These are phyloP conservation scores for Leishmania aethiopica DNA, from an alignment of 208 protist genomes.

Conservation along the genomic window DNA sequence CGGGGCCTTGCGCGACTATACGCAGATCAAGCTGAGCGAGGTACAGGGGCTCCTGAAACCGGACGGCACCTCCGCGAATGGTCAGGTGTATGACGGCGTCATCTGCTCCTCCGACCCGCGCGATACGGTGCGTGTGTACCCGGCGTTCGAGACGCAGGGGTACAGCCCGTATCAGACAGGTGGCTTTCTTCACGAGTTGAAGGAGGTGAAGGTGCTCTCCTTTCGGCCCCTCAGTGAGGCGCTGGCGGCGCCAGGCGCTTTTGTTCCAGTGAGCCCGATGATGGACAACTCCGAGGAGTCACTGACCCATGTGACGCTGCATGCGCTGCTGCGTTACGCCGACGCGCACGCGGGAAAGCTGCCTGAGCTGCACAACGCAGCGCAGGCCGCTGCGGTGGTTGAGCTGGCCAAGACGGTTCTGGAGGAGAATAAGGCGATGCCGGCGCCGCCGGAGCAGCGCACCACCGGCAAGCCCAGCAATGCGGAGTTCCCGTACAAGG, in stretches of 20 bases:
- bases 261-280: conserved; percentile 82
- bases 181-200: conserved; percentile 87
- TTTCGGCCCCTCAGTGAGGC: conserved; percentile 72
- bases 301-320: conserved; percentile 59
- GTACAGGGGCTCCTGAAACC: conserved; percentile 65
- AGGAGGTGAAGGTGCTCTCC: conserved; percentile 56
- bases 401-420: conserved; percentile 55
- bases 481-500: conserved; percentile 61
- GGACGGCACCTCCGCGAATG: conserved; percentile 75
- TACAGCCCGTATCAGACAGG: conserved; percentile 80
- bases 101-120: conserved; percentile 75
- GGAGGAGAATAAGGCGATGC: conserved; percentile 51
- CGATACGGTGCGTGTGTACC: conserved; percentile 85
- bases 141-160: conserved; percentile 70
- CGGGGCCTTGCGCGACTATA: conserved; percentile 85
- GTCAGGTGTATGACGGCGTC: conserved; percentile 68
- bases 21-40: conserved; percentile 85
- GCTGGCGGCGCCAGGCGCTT: conserved; percentile 56
- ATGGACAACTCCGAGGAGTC: conserved; percentile 88
- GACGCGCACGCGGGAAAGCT: conserved; percentile 60
- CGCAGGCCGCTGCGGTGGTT: conserved; percentile 70
- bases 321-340: conserved; percentile 72
- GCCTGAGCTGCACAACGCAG: conserved; percentile 62
- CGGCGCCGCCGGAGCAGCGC: conserved; percentile 20
- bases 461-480: conserved; percentile 31